Conservation (phyloP, 768 basidiomycete species). For the Hemileccinum impolitum region DNA sequence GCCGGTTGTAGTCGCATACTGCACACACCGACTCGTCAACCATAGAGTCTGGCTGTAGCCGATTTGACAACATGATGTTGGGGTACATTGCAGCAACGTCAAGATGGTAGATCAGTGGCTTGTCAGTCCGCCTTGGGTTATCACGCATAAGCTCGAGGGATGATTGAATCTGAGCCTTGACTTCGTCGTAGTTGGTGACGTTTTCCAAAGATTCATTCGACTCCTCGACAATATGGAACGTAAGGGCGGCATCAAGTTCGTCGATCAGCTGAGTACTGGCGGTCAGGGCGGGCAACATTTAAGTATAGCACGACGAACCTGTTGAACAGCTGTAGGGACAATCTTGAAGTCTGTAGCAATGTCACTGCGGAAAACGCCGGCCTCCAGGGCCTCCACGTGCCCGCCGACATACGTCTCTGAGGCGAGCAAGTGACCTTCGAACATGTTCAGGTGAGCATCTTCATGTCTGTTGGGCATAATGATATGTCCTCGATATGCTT, state of each 20-base stretch:
- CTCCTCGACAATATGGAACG: slow-evolving; percentile 86
- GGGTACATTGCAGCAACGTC: slow-evolving; percentile 99
- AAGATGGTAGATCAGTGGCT: slow-evolving; percentile 95
- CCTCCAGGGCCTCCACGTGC: slow-evolving; percentile 97
- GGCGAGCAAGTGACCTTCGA: slow-evolving; percentile 92
- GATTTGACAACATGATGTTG: slow-evolving; percentile 99
- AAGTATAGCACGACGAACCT: slow-evolving; percentile 45
- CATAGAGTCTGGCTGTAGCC: slow-evolving; percentile 96
- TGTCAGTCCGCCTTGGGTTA: slow-evolving; percentile 83
- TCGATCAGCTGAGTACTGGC: slow-evolving; percentile 69
- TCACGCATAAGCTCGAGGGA: slow-evolving; percentile 90
- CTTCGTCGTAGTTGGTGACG: slow-evolving; percentile 94
- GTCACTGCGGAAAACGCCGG: slow-evolving; percentile 96
- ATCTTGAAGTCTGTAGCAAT: slow-evolving; percentile 95
- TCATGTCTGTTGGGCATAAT: slow-evolving; percentile 99
- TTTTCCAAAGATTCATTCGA: slow-evolving; percentile 71
- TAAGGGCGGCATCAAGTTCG: slow-evolving; percentile 88
- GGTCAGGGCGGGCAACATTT: not conserved
- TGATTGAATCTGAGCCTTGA: slow-evolving; percentile 72
- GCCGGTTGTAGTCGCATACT: slow-evolving; percentile 96
- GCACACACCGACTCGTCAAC: slow-evolving; percentile 96
- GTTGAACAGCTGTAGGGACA: slow-evolving; percentile 78
- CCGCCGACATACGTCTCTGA: slow-evolving; percentile 99
- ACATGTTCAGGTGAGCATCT: slow-evolving; percentile 87
- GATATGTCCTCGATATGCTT: slow-evolving; percentile 86